These are phyloP conservation scores for Apiospora aurea DNA, from an alignment of 2,329 filamentous ascomycete species.

Conservation along the genomic window DNA sequence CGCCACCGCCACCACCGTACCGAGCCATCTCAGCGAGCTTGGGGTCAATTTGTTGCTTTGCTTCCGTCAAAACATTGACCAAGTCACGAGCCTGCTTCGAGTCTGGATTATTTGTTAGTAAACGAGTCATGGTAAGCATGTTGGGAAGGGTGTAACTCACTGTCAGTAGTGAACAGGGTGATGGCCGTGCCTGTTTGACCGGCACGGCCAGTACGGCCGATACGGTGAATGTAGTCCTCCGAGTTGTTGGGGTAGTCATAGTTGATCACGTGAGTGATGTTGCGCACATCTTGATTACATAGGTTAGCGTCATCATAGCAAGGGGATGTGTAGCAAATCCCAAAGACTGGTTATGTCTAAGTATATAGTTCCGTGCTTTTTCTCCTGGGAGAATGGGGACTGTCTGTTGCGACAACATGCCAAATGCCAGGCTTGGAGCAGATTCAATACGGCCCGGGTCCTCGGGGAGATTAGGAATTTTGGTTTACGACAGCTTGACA, in stretches of 20 bases:
- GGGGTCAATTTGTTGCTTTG: constrained; percentile 98
- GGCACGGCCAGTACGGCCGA: constrained; percentile 94
- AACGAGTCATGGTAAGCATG: neutral
- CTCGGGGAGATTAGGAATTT: constrained; percentile 63
- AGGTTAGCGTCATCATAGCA: constrained; percentile 80
- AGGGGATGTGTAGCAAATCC: constrained; percentile 65
- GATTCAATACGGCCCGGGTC: constrained; percentile 61
- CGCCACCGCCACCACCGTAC: constrained; percentile 83
- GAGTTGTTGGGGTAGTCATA: constrained; percentile 99
- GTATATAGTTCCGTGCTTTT: constrained; percentile 57
- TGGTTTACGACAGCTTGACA: constrained; percentile 69
- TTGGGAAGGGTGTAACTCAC: constrained; percentile 65
- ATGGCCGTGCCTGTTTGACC: constrained; percentile 96
- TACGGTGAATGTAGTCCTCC: constrained; percentile 98
- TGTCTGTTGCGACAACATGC: constrained; percentile 67
- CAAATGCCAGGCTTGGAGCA: constrained; percentile 51
- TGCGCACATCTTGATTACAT: constrained; percentile 89
- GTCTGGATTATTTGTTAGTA: constrained; percentile 62
- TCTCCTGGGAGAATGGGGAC: constrained; percentile 64
- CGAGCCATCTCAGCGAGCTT: constrained; percentile 95
- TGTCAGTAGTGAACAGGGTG: constrained; percentile 98
- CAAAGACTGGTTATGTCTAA: constrained; percentile 60
- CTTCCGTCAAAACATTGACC: constrained; percentile 89
- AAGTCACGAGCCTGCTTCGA: constrained; percentile 97
- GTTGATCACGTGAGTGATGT: constrained; percentile 99